These are phyloP conservation scores for Trametes villosa DNA, from an alignment of 768 basidiomycete species.

Conservation along the genomic window DNA sequence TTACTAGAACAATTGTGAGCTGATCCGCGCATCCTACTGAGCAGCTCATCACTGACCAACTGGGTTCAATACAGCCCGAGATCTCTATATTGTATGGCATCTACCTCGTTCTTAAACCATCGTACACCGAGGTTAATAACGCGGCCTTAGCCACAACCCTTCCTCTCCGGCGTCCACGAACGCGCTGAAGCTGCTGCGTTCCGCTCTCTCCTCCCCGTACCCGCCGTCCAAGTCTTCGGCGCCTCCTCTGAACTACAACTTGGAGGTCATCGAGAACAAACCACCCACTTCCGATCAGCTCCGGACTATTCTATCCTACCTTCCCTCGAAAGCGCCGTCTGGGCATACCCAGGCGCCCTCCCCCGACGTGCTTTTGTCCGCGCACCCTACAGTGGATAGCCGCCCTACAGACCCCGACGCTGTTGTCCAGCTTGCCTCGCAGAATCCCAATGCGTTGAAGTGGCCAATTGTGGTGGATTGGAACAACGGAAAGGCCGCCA, in stretches of 20 bases:
- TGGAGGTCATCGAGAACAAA: constrained; percentile 69
- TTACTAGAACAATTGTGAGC: constrained; percentile 24
- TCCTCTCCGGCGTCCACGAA: constrained; percentile 66
- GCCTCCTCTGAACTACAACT: constrained; percentile 66
- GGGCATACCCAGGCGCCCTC: constrained; percentile 13
- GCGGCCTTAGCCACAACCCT: constrained; percentile 57
- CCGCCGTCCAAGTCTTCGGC: constrained; percentile 52
- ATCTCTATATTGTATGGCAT: constrained; percentile 64
- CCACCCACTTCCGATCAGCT: constrained; percentile 73
- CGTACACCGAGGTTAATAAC: neutral
- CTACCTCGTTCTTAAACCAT: neutral
- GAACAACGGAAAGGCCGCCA: constrained; percentile 62
- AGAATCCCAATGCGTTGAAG: constrained; percentile 64
- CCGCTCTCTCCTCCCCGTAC: constrained; percentile 63
- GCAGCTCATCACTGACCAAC: neutral
- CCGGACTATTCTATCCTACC: constrained; percentile 64
- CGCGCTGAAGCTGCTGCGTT: constrained; percentile 62
- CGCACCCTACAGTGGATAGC: constrained; percentile 55
- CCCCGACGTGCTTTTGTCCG: constrained; percentile 54
- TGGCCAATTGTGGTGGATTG: constrained; percentile 87
- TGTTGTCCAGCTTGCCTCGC: constrained; percentile 53
- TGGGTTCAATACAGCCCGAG: constrained; percentile 45
- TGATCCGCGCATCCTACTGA: neutral
- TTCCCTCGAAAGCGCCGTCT: constrained; percentile 37
- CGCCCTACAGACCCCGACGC: constrained; percentile 47